A percentile compares a stretch with the other conserved stretches of the same genome.
Conservation (phyloP, 306 rosid species). For the Sicyos edulis region DNA sequence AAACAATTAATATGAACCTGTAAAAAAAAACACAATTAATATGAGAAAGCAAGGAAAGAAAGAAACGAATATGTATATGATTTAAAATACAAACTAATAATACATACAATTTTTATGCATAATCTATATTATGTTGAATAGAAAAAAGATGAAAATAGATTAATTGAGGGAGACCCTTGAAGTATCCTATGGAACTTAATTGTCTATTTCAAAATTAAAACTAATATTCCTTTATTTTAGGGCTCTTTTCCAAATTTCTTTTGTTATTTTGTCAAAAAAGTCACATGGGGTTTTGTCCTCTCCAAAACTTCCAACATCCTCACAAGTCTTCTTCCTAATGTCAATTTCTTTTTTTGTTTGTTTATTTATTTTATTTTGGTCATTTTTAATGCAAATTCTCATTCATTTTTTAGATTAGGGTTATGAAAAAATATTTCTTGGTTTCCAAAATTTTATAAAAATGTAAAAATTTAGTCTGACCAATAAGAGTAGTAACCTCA, state of each 20-base stretch:
- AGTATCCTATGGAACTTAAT: constrained; percentile 18
- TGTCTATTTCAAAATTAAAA: neutral
- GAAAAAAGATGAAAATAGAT: neutral
- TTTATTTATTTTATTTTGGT: no score
- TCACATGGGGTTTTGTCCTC: constrained; percentile 4
- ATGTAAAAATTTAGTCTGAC: no score
- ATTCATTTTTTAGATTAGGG: neutral
- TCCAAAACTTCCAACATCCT: neutral
- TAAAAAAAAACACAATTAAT: no score
- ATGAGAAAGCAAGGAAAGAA: neutral
- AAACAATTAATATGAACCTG: neutral
- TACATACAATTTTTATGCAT: neutral
- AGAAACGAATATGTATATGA: neutral
- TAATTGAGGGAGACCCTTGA: constrained; percentile 17
- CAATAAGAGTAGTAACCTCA: no score
- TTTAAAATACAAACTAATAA: neutral
- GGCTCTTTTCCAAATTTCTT: neutral
- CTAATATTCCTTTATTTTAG: neutral
- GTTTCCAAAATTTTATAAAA: no score
- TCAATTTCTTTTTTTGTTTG: no score
- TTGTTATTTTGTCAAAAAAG: neutral
- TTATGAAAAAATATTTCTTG: no score
- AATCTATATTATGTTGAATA: neutral
- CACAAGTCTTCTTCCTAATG: neutral
- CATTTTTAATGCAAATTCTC: neutral